Conservation (phyloP, 31 red algal genomes). For the Pterothamnion heteromorphum region DNA sequence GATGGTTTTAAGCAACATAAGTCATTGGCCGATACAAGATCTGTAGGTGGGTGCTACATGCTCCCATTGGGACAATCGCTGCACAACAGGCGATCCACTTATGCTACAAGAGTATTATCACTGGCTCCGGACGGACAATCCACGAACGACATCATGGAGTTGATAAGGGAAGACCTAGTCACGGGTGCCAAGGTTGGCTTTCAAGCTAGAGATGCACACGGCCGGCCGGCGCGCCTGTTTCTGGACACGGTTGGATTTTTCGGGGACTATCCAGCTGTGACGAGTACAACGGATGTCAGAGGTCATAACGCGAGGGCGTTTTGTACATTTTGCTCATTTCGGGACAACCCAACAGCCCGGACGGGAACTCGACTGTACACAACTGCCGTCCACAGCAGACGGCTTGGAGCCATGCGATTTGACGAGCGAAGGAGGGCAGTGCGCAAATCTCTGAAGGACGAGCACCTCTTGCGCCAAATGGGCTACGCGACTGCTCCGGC, state of each 20-base stretch:
- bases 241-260: too few species aligned
- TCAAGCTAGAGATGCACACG: too few species aligned
- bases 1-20: too few species aligned
- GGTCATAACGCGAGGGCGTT: not conserved
- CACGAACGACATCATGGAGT: too few species aligned
- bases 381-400: not conserved
- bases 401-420: not conserved
- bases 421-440: not conserved
- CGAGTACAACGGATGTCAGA: too few species aligned
- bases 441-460: not conserved
- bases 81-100: not conserved
- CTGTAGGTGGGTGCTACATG: not conserved
- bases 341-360: not conserved
- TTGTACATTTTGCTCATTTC: slow-evolving; percentile 3
- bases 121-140: too few species aligned
- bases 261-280: too few species aligned
- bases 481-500: not conserved
- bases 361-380: not conserved
- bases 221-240: too few species aligned
- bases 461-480: not conserved
- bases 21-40: too few species aligned
- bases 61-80: not conserved
- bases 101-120: not conserved
- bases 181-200: too few species aligned
- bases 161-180: too few species aligned